Percentiles rank a stretch among this genome's conserved stretches.
Conservation (phyloP, 2,329 filamentous ascomycete species). For the Aspergillus phoenicis region DNA sequence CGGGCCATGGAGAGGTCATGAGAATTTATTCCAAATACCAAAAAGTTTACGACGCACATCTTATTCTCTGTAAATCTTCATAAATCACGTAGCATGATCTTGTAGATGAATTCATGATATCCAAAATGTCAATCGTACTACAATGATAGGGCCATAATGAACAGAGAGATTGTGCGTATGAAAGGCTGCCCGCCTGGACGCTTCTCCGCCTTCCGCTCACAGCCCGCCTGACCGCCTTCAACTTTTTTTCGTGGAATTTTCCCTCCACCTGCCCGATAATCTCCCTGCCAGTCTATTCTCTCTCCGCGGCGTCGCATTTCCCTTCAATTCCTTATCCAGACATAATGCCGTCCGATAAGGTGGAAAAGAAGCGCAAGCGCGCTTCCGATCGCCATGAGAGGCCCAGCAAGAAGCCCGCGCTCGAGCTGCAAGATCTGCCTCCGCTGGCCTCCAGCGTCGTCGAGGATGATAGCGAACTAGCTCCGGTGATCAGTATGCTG, state of each 20-base stretch:
- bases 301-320: not conserved
- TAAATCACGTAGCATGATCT: not conserved
- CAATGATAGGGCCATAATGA: too few species aligned
- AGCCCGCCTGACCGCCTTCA: slow-evolving; percentile 29
- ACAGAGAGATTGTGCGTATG: not conserved
- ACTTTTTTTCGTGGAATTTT: slow-evolving; percentile 30
- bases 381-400: slow-evolving; percentile 46
- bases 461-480: slow-evolving; percentile 50
- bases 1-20: slow-evolving; percentile 42
- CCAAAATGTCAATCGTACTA: not conserved
- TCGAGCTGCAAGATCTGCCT: slow-evolving; percentile 39
- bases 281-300: slow-evolving; percentile 4
- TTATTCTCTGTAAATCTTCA: not conserved
- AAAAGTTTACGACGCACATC: slow-evolving; percentile 25
- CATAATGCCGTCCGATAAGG: slow-evolving; percentile 37
- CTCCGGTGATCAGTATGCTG: slow-evolving; percentile 53
- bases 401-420: slow-evolving; percentile 53
- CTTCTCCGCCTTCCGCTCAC: slow-evolving; percentile 28
- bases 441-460: slow-evolving; percentile 50
- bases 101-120: not conserved
- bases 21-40: slow-evolving; percentile 39
- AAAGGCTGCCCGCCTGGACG: not conserved
- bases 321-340: not conserved
- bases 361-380: slow-evolving; percentile 57
- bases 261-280: slow-evolving; percentile 18